These are phyloP conservation scores for Apiospora phragmitis DNA, from an alignment of 2,329 filamentous ascomycete species.

Conservation along the genomic window DNA sequence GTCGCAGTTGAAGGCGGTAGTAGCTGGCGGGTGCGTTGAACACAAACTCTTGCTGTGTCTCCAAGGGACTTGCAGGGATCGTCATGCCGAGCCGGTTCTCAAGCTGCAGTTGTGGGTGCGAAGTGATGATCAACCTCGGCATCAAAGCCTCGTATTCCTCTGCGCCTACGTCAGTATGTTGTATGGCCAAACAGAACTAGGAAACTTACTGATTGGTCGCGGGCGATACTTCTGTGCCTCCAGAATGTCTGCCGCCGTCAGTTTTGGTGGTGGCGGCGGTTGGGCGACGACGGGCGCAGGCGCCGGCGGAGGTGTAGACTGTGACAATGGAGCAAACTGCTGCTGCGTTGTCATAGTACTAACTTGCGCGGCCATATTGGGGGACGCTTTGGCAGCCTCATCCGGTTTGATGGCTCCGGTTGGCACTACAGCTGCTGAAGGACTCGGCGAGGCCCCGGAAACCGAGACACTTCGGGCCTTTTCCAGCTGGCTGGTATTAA, in stretches of 20 bases:
- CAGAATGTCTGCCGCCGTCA: constrained; percentile 32
- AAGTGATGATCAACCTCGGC: constrained; percentile 27
- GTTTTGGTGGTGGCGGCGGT: constrained; percentile 28
- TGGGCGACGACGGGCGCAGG: constrained; percentile 23
- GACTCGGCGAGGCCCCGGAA: constrained; percentile 47
- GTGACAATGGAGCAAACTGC: constrained; percentile 25
- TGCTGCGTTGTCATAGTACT: constrained; percentile 30
- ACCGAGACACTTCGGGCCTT: constrained; percentile 42
- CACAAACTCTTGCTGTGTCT: constrained; percentile 71
- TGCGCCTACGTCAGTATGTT: constrained; percentile 20
- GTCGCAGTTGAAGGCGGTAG: constrained; percentile 70
- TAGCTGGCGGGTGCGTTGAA: constrained; percentile 68
- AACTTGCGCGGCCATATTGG: constrained; percentile 30
- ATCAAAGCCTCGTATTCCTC: constrained; percentile 31
- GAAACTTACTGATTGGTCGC: constrained; percentile 29
- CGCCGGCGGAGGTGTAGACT: constrained; percentile 16
- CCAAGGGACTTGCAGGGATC: constrained; percentile 64
- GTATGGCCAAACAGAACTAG: neutral
- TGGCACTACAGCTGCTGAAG: constrained; percentile 30
- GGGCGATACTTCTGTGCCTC: constrained; percentile 33
- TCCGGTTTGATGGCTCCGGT: constrained; percentile 36
- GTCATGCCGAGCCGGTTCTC: constrained; percentile 63
- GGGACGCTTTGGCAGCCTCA: constrained; percentile 33
- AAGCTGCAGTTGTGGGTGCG: constrained; percentile 64
- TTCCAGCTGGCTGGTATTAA: constrained; percentile 34